Conservation (phyloP, 164 flowering plant genomes). For the Cinnamomum chago region DNA sequence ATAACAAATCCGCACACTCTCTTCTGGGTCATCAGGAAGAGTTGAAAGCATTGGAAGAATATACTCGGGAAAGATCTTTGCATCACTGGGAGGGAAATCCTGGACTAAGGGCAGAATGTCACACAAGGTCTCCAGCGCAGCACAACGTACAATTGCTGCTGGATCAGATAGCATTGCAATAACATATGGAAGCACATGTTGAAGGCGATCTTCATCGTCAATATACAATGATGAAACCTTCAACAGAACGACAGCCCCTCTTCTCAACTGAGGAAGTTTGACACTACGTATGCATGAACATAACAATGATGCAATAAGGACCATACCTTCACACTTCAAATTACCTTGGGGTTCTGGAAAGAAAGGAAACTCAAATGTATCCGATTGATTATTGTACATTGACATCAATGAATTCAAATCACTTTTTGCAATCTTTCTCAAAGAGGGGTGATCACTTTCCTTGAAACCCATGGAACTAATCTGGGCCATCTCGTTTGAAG, state of each 20-base stretch:
- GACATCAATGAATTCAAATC: conserved; percentile 62
- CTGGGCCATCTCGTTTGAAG: conserved; percentile 42
- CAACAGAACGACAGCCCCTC: conserved; percentile 71
- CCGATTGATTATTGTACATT: conserved; percentile 64
- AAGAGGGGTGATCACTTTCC: conserved; percentile 43
- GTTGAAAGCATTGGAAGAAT: conserved; percentile 98
- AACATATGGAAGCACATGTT: conserved; percentile 89
- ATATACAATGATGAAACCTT: conserved; percentile 70
- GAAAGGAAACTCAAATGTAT: conserved; percentile 64
- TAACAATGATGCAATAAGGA: conserved; percentile 81
- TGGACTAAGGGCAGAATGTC: conserved; percentile 83
- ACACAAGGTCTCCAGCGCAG: conserved; percentile 87
- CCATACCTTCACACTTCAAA: conserved; percentile 92
- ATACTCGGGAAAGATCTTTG: conserved; percentile 95
- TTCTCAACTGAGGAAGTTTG: conserved; percentile 82
- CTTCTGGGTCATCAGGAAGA: conserved; percentile 99
- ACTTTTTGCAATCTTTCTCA: conserved; percentile 49
- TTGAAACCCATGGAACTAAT: conserved; percentile 42
- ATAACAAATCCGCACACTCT: conserved; percentile 95
- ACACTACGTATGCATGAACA: conserved; percentile 96
- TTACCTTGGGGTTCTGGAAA: conserved; percentile 48
- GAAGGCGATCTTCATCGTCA: conserved; percentile 93
- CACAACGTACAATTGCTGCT: conserved; percentile 95
- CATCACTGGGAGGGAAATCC: conserved; percentile 98
- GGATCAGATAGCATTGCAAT: conserved; percentile 90